Percentiles rank a stretch among this genome's conserved stretches.
Evolutionary conservation across 2,329 filamentous ascomycete genomes (phyloP).

Genomic region (Ascochyta rabiei): DNA sequence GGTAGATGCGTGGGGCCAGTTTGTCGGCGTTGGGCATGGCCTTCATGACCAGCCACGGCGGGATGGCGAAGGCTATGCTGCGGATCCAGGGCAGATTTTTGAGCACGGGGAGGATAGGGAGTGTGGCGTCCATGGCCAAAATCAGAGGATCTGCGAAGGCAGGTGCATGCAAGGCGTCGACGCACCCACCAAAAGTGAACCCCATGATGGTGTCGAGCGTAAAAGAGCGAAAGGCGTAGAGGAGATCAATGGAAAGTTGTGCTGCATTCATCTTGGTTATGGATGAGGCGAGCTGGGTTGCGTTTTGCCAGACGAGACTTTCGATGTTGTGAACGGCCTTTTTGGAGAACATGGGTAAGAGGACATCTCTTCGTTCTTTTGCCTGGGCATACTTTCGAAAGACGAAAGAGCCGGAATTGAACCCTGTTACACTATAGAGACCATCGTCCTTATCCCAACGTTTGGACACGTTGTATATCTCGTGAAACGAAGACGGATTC

Average conservation of each 20-base stretch:
- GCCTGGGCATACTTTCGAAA: neutral
- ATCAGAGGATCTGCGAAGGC: neutral
- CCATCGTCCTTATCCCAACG: constrained; percentile 1
- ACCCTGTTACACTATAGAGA: constrained; percentile 1
- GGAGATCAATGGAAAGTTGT: neutral
- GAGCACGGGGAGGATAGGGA: neutral
- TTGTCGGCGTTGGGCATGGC: neutral
- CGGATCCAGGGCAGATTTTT: neutral
- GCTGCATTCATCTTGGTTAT: neutral
- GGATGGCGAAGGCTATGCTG: neutral
- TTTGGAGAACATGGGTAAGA: neutral
- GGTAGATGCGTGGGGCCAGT: constrained; percentile 2
- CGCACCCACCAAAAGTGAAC: neutral
- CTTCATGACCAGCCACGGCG: neutral
- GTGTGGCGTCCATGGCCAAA: neutral
- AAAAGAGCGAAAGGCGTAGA: neutral
- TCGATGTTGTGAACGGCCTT: neutral
- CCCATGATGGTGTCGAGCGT: constrained; percentile 3
- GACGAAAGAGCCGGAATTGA: neutral
- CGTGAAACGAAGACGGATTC: neutral
- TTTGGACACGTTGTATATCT: neutral
- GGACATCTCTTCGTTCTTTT: neutral
- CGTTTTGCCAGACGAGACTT: constrained; percentile 2
- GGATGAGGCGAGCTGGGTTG: neutral
- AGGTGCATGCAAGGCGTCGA: neutral